Evolutionary conservation across 768 basidiomycete genomes (phyloP).

Genomic region (Suillus hirtellus): DNA sequence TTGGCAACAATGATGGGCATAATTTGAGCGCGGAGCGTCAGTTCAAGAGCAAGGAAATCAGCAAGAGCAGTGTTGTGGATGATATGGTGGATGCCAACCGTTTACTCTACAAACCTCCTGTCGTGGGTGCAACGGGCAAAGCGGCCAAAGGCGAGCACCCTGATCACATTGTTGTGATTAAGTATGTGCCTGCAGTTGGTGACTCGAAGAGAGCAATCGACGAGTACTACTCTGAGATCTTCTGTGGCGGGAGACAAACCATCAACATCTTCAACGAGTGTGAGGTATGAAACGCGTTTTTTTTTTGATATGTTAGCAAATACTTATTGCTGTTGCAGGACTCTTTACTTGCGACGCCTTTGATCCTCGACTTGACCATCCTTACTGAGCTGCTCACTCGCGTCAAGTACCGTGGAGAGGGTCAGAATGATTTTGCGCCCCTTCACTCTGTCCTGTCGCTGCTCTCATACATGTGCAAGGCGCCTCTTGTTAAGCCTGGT

Average conservation of each 20-base stretch:
- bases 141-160: conserved; percentile 91
- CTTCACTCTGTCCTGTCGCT: conserved; percentile 92
- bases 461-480: conserved; percentile 97
- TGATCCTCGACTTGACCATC: conserved; percentile 93
- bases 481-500: conserved; percentile 94
- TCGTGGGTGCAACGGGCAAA: conserved; percentile 51
- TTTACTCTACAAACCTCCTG: conserved; percentile 85
- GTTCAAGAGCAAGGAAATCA: conserved; percentile 98
- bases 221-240: conserved; percentile 98
- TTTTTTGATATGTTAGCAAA: conserved; percentile 2
- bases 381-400: conserved; percentile 94
- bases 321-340: conserved; percentile 50
- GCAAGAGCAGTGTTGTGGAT: conserved; percentile 95
- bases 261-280: conserved; percentile 99
- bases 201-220: conserved; percentile 99
- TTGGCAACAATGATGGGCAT: conserved; percentile 96
- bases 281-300: conserved; percentile 54
- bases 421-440: conserved; percentile 67
- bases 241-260: conserved; percentile 91
- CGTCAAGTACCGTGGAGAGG: conserved; percentile 75
- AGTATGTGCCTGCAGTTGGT: conserved; percentile 94
- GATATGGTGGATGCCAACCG: conserved; percentile 96
- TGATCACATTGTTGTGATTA: conserved; percentile 96
- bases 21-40: conserved; percentile 89
- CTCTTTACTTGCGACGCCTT: conserved; percentile 91